Base-by-base conservation (phyloP, 1,284 basidiomycete species). In the Rhodotorula sp. region DNA sequence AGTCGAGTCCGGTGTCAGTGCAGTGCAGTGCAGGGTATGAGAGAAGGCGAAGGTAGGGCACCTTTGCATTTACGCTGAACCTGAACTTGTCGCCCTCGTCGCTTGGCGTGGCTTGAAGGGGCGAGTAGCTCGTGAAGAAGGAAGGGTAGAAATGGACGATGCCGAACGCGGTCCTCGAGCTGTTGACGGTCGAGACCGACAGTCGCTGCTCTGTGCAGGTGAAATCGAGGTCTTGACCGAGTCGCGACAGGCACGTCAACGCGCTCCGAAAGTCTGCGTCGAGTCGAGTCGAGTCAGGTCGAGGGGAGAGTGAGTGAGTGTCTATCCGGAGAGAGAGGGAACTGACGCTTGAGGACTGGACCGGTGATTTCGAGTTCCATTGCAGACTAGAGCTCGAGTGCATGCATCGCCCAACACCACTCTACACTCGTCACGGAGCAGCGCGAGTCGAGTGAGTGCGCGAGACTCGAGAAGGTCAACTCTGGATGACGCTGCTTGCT, bases 201-300 rank as follows among this genome's bases (percentile, higher is more conserved):
- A 76, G 62, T 52, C 72, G 70, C n/a, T 31, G 5, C 14, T 28
- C 21, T 5, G 62, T 23, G 57, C 61, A 56, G 52, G 28, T 57
- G 62, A 78, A 58, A 58, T 77, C 72, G 45, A 78, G 69, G 26
- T 78, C 77, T n/a, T 57, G 71, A n/a, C 76, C 73, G 60, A 75
- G 70, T 26, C 60, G 66, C 21, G 77, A 67, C 52, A 77, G 73
- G 43, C 66, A 67, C 28, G 60, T 62, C 49, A 78, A 72, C 60
- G 74, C 76, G 12, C 45, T 52, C 19, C 71, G 73, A 60, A 78
- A 77, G 60, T 68, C 78, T 78, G 34, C 34, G 73, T 26, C 16
- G 21, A 14, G 47, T 23, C n/a, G 28, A 18, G 47, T 18, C 2
- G 31, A 10, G 48, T 19, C 15, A 12, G 5, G 47, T 18, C 7